phyloP scores from a whole-genome alignment of 129 eudicot species.

The Pittosporum tobira region DNA sequence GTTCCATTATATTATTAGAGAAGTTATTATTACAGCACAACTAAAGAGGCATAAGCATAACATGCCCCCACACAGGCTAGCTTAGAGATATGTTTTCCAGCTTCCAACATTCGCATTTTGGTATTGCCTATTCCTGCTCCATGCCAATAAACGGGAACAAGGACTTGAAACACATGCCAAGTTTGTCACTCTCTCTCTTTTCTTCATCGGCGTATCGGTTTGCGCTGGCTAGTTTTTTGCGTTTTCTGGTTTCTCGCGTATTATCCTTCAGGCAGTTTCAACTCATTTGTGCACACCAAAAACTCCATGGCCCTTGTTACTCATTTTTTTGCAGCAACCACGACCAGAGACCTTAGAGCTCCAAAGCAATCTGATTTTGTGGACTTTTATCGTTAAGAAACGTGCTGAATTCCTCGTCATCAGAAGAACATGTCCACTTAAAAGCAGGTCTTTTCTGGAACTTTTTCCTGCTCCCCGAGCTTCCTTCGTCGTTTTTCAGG shows the following conservation, averaged over 20 bases:
- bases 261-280: neutral
- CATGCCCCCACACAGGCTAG: neutral
- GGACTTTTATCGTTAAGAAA: slow-evolving; percentile 32
- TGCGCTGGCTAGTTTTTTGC: neutral
- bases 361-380: slow-evolving; percentile 32
- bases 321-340: neutral
- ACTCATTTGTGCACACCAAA: neutral
- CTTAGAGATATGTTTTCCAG: neutral
- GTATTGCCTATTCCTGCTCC: too few relatives aligned
- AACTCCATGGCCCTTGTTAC: neutral
- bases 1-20: too few relatives aligned
- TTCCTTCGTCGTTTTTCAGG: slow-evolving; percentile 47
- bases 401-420: slow-evolving; percentile 28
- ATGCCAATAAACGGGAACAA: neutral
- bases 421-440: slow-evolving; percentile 36
- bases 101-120: too few relatives aligned
- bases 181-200: neutral
- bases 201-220: neutral
- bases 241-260: neutral
- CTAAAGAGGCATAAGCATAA: neutral
- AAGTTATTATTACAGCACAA: neutral
- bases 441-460: slow-evolving; percentile 49
- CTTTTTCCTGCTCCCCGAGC: slow-evolving; percentile 28
- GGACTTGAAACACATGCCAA: neutral
- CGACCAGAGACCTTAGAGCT: slow-evolving; percentile 20